A percentile compares a stretch with the other conserved stretches of the same genome.
phyloP scores from a whole-genome alignment of 1,139 yeast genomes.

The Hansenula sp. region DNA sequence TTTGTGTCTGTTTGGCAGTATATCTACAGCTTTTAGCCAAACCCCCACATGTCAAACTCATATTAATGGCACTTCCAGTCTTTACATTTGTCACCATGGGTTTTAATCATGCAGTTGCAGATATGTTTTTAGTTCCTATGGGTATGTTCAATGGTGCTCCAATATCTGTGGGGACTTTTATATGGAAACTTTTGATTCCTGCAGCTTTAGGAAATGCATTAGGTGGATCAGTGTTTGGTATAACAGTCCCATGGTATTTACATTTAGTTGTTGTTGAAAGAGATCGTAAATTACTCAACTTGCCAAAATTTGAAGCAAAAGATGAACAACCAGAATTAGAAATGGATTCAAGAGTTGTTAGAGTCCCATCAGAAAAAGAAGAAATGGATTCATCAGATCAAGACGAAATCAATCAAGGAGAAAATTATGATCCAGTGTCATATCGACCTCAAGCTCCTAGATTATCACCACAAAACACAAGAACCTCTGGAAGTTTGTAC shows the following conservation, averaged over 20 bases:
- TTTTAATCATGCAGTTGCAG: constrained; percentile 77
- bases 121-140: constrained; percentile 61
- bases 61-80: constrained; percentile 62
- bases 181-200: constrained; percentile 69
- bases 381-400: constrained; percentile 7
- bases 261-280: constrained; percentile 67
- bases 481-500: background rate
- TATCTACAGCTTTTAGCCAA: constrained; percentile 74
- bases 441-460: constrained; percentile 12
- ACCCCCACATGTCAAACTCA: constrained; percentile 71
- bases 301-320: constrained; percentile 63
- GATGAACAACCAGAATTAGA: constrained; percentile 79
- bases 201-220: constrained; percentile 66
- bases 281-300: constrained; percentile 52
- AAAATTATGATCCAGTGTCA: constrained; percentile 9
- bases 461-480: background rate
- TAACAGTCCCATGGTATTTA: constrained; percentile 61
- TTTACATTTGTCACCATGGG: constrained; percentile 74
- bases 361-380: constrained; percentile 26
- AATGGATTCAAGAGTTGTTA: constrained; percentile 71
- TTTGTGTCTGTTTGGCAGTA: constrained; percentile 68
- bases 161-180: constrained; percentile 54
- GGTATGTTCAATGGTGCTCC: constrained; percentile 66
- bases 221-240: constrained; percentile 64
- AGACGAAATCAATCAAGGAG: constrained; percentile 1